Base-by-base conservation (phyloP, 129 eudicot species). In the Silybum marianum region DNA sequence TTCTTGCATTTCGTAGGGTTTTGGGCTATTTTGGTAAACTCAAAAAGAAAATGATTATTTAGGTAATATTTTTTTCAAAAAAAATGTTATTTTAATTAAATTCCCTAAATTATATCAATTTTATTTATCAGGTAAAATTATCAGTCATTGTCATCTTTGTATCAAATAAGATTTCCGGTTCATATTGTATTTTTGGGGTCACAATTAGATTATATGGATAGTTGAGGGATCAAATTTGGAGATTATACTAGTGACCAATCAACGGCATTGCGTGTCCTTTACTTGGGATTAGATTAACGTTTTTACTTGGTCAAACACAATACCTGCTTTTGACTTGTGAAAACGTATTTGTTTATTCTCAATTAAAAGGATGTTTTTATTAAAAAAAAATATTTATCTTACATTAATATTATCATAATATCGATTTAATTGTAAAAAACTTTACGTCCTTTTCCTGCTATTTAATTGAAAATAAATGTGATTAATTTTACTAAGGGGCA, bases 241-340 rank as follows among this genome's bases (percentile, higher is more conserved):
- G 44, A 63, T 73, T 63, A 23, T 80, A 30, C 36, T 58, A 70
- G 44, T 72, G 28, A 58, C 63, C 63, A 72, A 75, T 46, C 76
- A 82, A 75, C 26, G 74, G 69, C 18, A 10, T 66, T 34, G 76
- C 66, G 77, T 24, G 6, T 46, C 66, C 48, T 12, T 76, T 82
- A 24, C 23, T 51, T 54, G 21, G 14, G 81, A 69, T 76, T 69
- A 24, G 60, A 23, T 75, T 54, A 71, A 63, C 16, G 54, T 28
- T 54, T 76, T 70, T 77, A 77, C 78, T 58, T 83, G 42, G 78
- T 83, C 86, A 77, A 83, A 77, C 82, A 83, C 77, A 58, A 48
- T 65, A 62, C 73, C 81, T 76, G 73, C 81, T 70, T 68, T 82
- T 75, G 76, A 75, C 81, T 34, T 48, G 81, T 34, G 25, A 4